A percentile compares a stretch with the other conserved stretches of the same genome.
Evolutionary conservation across 2,329 filamentous ascomycete species (phyloP).

Genomic region (Berkeleyomyces basicola): DNA sequence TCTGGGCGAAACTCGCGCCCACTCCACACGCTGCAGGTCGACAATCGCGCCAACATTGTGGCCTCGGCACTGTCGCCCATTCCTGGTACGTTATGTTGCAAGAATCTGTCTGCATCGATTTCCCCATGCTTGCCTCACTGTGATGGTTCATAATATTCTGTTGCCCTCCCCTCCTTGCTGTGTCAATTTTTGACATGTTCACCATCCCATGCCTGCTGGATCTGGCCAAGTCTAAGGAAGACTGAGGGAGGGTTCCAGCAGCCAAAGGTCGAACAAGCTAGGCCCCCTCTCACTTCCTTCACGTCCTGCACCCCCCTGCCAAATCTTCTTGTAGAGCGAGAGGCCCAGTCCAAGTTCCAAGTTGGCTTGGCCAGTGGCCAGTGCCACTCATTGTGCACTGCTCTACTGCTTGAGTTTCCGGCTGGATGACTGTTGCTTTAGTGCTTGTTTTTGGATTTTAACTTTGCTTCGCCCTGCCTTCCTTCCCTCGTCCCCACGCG

Average conservation of each 20-base stretch:
- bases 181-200: neutral
- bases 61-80: conserved; percentile 10
- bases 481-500: conserved; percentile 4
- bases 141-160: neutral
- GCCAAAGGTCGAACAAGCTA: conserved; percentile 16
- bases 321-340: conserved; percentile 6
- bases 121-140: too few species aligned
- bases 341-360: neutral
- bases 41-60: conserved; percentile 2
- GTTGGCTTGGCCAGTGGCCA: neutral
- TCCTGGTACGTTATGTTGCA: conserved; percentile 8
- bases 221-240: neutral
- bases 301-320: conserved; percentile 2
- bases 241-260: neutral
- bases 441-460: neutral
- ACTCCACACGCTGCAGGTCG: conserved; percentile 10
- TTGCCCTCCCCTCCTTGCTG: neutral
- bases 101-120: neutral
- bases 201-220: neutral
- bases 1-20: conserved; percentile 16
- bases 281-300: conserved; percentile 11
- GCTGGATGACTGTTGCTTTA: neutral
- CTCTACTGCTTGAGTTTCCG: neutral
- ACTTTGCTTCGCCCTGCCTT: neutral
- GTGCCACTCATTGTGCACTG: neutral